A percentile compares a stretch with the other conserved stretches of the same genome.
phyloP scores from a whole-genome alignment of 192 early-diverging fungal genomes.

The Pilobolus umbonatus region DNA sequence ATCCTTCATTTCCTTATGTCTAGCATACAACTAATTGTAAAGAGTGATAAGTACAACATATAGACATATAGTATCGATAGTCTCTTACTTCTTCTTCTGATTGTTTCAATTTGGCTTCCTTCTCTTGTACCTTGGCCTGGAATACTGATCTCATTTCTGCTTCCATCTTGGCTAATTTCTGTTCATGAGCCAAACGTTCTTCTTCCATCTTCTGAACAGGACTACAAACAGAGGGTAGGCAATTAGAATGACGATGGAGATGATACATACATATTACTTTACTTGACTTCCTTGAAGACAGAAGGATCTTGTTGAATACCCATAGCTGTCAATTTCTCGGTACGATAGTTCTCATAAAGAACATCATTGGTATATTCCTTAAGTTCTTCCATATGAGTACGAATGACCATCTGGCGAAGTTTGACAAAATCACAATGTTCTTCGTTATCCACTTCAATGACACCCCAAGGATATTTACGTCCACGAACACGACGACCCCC shows the following conservation, averaged over 20 bases:
- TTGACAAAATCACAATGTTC: slow-evolving; percentile 96
- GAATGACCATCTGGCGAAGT: slow-evolving; percentile 85
- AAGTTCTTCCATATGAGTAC: slow-evolving; percentile 97
- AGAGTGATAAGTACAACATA: background rate
- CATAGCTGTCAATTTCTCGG: slow-evolving; percentile 87
- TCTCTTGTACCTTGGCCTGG: slow-evolving; percentile 98
- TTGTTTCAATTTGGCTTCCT: slow-evolving; percentile 98
- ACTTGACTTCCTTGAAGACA: slow-evolving; percentile 79
- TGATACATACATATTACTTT: slow-evolving; percentile 25
- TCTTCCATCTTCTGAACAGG: slow-evolving; percentile 79
- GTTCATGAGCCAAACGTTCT: slow-evolving; percentile 89
- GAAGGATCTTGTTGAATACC: slow-evolving; percentile 78
- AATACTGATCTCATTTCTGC: slow-evolving; percentile 98
- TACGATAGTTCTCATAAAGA: slow-evolving; percentile 96
- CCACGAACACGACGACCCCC: slow-evolving; percentile 89
- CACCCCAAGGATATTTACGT: slow-evolving; percentile 88
- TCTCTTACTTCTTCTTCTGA: slow-evolving; percentile 74
- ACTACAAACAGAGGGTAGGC: background rate
- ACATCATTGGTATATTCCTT: slow-evolving; percentile 89
- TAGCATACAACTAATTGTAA: slow-evolving; percentile 67
- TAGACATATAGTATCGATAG: background rate
- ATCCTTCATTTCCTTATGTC: slow-evolving; percentile 98
- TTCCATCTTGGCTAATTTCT: slow-evolving; percentile 98
- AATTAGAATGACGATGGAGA: background rate
- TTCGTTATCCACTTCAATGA: slow-evolving; percentile 96